phyloP scores from a whole-genome alignment of 495 filamentous ascomycete species.

The Neurospora sp. region DNA sequence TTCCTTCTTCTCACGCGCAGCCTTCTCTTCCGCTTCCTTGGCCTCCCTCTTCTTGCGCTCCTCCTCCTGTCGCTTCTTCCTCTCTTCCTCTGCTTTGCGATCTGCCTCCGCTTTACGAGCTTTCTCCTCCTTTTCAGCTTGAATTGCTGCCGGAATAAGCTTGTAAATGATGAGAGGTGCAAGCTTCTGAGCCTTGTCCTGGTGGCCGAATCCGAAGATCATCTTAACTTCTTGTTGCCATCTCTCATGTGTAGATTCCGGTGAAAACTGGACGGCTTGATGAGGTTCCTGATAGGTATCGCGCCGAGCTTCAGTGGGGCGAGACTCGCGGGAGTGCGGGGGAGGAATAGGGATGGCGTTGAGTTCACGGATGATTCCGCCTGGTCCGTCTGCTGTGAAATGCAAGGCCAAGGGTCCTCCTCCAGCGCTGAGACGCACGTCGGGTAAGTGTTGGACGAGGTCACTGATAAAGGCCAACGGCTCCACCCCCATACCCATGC shows the following conservation, averaged over 20 bases:
- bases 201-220: slow-evolving; percentile 57
- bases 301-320: slow-evolving; percentile 27
- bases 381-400: slow-evolving; percentile 24
- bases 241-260: slow-evolving; percentile 56
- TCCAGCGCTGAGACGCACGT: not conserved
- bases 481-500: slow-evolving; percentile 13
- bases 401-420: slow-evolving; percentile 32
- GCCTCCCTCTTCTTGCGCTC: slow-evolving; percentile 44
- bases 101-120: slow-evolving; percentile 47
- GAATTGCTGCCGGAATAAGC: slow-evolving; percentile 76
- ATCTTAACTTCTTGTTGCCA: slow-evolving; percentile 91
- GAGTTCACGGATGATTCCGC: slow-evolving; percentile 27
- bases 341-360: slow-evolving; percentile 22
- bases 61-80: slow-evolving; percentile 43
- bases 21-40: slow-evolving; percentile 51
- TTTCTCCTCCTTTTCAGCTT: slow-evolving; percentile 57
- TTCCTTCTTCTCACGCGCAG: slow-evolving; percentile 42
- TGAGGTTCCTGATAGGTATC: slow-evolving; percentile 35
- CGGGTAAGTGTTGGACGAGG: slow-evolving; percentile 20
- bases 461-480: slow-evolving; percentile 35
- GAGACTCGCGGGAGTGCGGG: slow-evolving; percentile 19
- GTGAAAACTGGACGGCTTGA: slow-evolving; percentile 58
- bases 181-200: slow-evolving; percentile 64
- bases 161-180: slow-evolving; percentile 55
- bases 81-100: slow-evolving; percentile 60